phyloP scores from a whole-genome alignment of 2,329 filamentous ascomycete genomes.

The Colletotrichum spaethianum region DNA sequence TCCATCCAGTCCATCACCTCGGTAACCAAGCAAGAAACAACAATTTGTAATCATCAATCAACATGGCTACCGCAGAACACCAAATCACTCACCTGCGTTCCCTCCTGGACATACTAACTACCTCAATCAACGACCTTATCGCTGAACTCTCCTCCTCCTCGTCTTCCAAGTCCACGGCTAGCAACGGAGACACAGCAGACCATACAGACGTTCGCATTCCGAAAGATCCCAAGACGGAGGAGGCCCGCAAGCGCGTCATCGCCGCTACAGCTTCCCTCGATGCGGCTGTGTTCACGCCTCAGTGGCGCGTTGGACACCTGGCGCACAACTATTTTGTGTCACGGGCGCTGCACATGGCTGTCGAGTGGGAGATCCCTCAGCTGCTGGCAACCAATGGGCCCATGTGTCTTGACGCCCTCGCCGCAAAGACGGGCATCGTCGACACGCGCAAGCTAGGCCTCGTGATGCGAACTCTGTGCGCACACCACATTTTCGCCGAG shows the following conservation, averaged over 20 bases:
- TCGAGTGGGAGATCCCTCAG: conserved; percentile 31
- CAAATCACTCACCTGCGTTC: conserved; percentile 29
- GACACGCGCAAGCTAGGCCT: conserved; percentile 31
- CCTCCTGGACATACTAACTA: conserved; percentile 13
- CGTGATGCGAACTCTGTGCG: conserved; percentile 35
- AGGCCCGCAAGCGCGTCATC: conserved; percentile 30
- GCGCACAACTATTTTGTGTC: conserved; percentile 27
- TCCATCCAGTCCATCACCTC: background rate
- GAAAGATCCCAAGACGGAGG: conserved; percentile 17
- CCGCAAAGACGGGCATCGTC: conserved; percentile 28
- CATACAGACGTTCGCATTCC: conserved; percentile 5
- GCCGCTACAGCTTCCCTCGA: conserved; percentile 21
- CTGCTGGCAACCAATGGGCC: conserved; percentile 24
- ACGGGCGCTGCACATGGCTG: conserved; percentile 35
- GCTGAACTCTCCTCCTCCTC: conserved; percentile 16
- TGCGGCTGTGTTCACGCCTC: conserved; percentile 28
- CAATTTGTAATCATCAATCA: background rate
- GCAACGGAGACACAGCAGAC: background rate
- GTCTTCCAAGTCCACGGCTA: background rate
- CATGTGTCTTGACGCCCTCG: conserved; percentile 18
- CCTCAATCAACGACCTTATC: conserved; percentile 30
- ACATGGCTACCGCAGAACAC: conserved; percentile 30
- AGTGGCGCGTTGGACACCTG: conserved; percentile 33
- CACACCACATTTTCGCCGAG: conserved; percentile 35
- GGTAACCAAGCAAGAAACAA: background rate